These are phyloP conservation scores for Psilocybe azurescens DNA, from an alignment of 768 basidiomycete species.

Conservation along the genomic window DNA sequence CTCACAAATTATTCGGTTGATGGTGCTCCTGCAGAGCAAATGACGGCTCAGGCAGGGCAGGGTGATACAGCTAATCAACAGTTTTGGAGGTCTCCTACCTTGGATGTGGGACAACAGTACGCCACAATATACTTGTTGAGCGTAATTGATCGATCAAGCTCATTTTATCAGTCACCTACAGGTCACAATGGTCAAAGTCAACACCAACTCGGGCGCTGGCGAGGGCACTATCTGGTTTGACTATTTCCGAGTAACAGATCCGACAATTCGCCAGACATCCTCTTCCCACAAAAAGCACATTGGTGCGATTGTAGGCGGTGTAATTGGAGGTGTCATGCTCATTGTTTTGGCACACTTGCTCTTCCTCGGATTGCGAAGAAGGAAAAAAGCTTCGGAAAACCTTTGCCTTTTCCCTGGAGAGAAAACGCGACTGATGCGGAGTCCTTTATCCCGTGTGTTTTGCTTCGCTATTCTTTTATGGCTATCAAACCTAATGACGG, in stretches of 20 bases:
- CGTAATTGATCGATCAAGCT: background rate
- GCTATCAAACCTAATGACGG: background rate
- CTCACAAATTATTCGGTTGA: constrained; percentile 41
- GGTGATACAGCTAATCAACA: constrained; percentile 36
- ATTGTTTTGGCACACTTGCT: constrained; percentile 18
- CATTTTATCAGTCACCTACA: constrained; percentile 30
- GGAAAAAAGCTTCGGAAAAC: background rate
- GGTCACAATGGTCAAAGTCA: constrained; percentile 41
- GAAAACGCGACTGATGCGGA: constrained; percentile 1
- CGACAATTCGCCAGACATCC: constrained; percentile 19
- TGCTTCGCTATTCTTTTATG: background rate
- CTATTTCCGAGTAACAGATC: constrained; percentile 38
- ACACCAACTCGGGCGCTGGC: constrained; percentile 23
- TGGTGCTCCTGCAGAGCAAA: constrained; percentile 27
- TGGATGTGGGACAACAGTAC: constrained; percentile 36
- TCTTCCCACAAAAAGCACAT: constrained; percentile 13
- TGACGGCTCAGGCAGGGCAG: constrained; percentile 30
- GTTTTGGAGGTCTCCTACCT: constrained; percentile 37
- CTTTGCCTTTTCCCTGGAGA: constrained; percentile 6
- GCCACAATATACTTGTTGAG: constrained; percentile 15
- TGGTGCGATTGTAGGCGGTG: constrained; percentile 36
- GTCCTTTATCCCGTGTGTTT: background rate
- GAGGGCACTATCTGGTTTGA: constrained; percentile 51
- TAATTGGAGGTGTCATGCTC: constrained; percentile 32
- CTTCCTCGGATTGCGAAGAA: constrained; percentile 27